A percentile compares a stretch with the other conserved stretches of the same genome.
phyloP scores from a whole-genome alignment of 2,329 filamentous ascomycete species.

The Fusarium brachygibbosum region DNA sequence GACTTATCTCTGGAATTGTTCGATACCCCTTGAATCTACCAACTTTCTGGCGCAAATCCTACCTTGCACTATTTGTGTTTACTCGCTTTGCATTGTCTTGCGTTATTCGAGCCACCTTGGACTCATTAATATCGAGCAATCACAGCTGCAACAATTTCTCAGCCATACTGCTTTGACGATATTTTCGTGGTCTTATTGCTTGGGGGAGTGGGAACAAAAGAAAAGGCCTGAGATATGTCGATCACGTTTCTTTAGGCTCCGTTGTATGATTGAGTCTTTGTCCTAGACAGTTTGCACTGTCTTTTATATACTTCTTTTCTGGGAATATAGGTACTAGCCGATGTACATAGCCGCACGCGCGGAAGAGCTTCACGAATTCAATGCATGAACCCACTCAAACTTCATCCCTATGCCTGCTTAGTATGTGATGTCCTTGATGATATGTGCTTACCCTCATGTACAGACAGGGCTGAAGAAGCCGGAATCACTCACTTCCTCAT shows the following conservation, averaged over 20 bases:
- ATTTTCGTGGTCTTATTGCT: constrained; percentile 21
- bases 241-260: constrained; percentile 19
- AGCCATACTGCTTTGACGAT: constrained; percentile 17
- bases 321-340: constrained; percentile 33
- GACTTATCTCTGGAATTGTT: constrained; percentile 34
- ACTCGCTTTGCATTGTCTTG: constrained; percentile 26
- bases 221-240: constrained; percentile 19
- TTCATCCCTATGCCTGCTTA: not conserved
- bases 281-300: constrained; percentile 25
- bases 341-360: constrained; percentile 34
- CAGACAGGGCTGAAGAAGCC: no score
- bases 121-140: constrained; percentile 15
- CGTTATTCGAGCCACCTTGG: constrained; percentile 23
- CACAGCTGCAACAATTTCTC: constrained; percentile 8
- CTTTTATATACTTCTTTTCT: constrained; percentile 25
- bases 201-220: constrained; percentile 18
- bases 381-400: constrained; percentile 17
- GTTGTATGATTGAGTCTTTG: constrained; percentile 41
- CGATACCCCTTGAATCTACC: constrained; percentile 44
- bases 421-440: not conserved
- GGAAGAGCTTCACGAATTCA: constrained; percentile 39
- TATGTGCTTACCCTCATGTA: not conserved
- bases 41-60: constrained; percentile 34
- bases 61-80: constrained; percentile 18
- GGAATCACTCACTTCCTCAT: not conserved